phyloP scores from a whole-genome alignment of 225 moss, liverwort and hornwort genomes.

The Neckera pumila region DNA sequence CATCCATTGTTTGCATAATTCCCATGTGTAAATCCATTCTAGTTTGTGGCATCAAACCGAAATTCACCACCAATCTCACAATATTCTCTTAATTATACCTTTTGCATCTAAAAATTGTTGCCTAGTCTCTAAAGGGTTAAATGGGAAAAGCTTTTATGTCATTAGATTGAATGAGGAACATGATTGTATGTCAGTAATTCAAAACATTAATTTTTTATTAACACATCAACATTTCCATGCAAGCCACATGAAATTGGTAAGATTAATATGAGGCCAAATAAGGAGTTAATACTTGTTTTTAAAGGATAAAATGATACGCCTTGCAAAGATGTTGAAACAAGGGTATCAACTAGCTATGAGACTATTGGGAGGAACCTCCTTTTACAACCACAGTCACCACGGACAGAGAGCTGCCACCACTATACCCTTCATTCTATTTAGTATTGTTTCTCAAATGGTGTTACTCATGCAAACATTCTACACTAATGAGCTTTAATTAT shows the following conservation, averaged over 20 bases:
- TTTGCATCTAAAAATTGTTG: background rate
- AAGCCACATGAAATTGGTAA: background rate
- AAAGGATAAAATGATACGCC: background rate
- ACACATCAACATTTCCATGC: background rate
- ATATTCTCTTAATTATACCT: background rate
- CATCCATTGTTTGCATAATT: background rate
- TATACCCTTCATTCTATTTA: background rate
- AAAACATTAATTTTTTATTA: background rate
- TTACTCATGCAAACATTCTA: background rate
- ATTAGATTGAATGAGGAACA: background rate
- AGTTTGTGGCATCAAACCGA: background rate
- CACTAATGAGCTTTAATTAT: too few species aligned
- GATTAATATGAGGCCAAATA: background rate
- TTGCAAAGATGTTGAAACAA: too few species aligned
- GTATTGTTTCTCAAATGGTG: background rate
- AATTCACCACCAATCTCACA: background rate
- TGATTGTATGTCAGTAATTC: too few species aligned
- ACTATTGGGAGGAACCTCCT: background rate
- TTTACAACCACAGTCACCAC: background rate
- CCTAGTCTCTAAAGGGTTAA: fast-evolving
- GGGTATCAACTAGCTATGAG: too few species aligned
- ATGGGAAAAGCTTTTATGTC: background rate
- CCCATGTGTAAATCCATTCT: fast-evolving
- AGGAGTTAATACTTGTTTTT: background rate
- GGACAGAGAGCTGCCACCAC: background rate